A percentile compares a stretch with the other conserved stretches of the same genome.
Conservation (phyloP, 352 stramenopile genomes). For the Phytophthora fragariae region DNA sequence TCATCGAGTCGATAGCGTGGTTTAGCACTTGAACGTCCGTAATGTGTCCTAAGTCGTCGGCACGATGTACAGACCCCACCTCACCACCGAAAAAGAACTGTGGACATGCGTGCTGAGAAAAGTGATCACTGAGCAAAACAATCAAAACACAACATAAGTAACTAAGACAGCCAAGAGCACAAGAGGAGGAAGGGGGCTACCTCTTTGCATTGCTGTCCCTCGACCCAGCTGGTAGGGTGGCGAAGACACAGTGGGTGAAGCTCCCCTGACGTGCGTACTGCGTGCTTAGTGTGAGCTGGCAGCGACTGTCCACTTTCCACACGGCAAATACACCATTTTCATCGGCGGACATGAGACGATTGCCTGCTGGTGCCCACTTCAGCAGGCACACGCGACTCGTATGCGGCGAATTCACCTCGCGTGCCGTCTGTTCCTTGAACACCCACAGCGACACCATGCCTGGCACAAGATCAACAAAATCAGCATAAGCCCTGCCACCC, state of each 20-base stretch:
- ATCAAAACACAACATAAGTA: not conserved
- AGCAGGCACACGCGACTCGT: slow-evolving; percentile 80
- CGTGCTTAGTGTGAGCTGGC: slow-evolving; percentile 77
- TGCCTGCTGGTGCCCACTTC: slow-evolving; percentile 88
- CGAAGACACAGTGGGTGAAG: slow-evolving; percentile 91
- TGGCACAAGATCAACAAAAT: slow-evolving; percentile 23
- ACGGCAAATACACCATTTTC: slow-evolving; percentile 84
- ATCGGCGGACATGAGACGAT: slow-evolving; percentile 91
- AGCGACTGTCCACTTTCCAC: slow-evolving; percentile 88
- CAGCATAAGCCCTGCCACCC: not conserved
- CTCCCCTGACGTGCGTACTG: slow-evolving; percentile 89
- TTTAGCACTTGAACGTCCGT: slow-evolving; percentile 89
- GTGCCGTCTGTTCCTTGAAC: slow-evolving; percentile 69
- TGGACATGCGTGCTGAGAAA: slow-evolving; percentile 67
- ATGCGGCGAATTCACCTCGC: slow-evolving; percentile 88
- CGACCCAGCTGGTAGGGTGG: slow-evolving; percentile 45
- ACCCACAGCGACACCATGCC: slow-evolving; percentile 88
- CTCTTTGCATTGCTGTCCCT: slow-evolving; percentile 56
- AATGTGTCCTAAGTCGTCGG: slow-evolving; percentile 93
- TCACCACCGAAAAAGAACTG: slow-evolving; percentile 96
- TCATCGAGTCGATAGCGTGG: slow-evolving; percentile 90
- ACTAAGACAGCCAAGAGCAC: not conserved
- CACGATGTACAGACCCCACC: slow-evolving; percentile 89
- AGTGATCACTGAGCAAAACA: slow-evolving; percentile 45
- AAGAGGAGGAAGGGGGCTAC: slow-evolving; percentile 24